phyloP scores from a whole-genome alignment of 106 monocot genomes.

The Triglochin maritima region DNA sequence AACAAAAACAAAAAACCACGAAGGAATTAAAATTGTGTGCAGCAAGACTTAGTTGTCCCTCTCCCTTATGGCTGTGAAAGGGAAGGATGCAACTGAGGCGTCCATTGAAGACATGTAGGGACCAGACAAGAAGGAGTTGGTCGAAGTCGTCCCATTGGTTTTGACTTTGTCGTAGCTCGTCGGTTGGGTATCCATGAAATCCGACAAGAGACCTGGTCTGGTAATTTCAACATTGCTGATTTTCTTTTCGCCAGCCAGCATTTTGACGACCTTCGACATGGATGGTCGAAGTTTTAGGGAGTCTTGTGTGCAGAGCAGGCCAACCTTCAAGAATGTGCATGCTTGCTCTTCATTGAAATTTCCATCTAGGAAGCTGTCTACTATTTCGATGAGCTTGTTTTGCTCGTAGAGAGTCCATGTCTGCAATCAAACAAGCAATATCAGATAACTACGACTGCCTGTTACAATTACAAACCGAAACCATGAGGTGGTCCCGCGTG shows the following conservation, averaged over 20 bases:
- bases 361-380: conserved; percentile 4
- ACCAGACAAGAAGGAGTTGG: background rate
- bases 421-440: background rate
- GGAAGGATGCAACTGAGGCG: background rate
- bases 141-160: background rate
- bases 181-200: conserved; percentile 1
- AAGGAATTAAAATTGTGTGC: too few relatives aligned
- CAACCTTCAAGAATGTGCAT: conserved; percentile 9
- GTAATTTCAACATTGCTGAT: background rate
- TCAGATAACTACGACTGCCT: background rate
- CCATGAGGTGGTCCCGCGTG: too few relatives aligned
- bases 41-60: background rate
- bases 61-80: conserved; percentile 6
- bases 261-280: conserved; percentile 3
- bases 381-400: background rate
- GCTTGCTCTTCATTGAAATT: conserved; percentile 8
- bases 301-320: conserved; percentile 10
- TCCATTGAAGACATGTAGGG: background rate
- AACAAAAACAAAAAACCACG: too few relatives aligned
- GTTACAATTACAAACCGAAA: too few relatives aligned
- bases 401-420: conserved; percentile 13
- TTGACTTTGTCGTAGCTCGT: background rate
- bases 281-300: conserved; percentile 4
- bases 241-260: conserved; percentile 2
- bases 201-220: conserved; percentile 3